phyloP scores from a whole-genome alignment of 2,329 filamentous ascomycete genomes.

The Orbilia oligospora region DNA sequence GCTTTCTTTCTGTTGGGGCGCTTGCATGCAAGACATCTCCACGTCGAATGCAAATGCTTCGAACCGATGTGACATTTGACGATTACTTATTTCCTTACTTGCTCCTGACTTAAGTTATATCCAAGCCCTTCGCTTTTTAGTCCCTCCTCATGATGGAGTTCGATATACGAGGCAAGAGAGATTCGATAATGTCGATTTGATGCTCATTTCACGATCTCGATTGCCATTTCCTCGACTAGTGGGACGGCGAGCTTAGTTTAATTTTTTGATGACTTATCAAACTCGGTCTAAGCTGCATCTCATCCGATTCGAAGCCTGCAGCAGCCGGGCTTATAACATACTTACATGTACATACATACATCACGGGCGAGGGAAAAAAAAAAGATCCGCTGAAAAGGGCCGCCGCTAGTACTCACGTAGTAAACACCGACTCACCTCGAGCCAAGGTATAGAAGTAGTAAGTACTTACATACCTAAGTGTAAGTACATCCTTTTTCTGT shows the following conservation, averaged over 20 bases:
- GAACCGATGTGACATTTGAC: slow-evolving; percentile 22
- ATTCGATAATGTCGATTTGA: slow-evolving; percentile 9
- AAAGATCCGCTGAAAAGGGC: slow-evolving; percentile 23
- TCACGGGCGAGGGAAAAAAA: background rate
- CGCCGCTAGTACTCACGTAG: background rate
- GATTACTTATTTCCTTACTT: slow-evolving; percentile 1
- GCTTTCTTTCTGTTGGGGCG: slow-evolving; percentile 2
- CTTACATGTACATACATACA: too few species aligned
- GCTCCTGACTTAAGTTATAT: background rate
- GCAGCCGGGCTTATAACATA: background rate
- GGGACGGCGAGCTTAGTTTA: slow-evolving; percentile 18
- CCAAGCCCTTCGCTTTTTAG: slow-evolving; percentile 5
- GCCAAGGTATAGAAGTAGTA: slow-evolving; percentile 1
- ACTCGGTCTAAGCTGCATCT: slow-evolving; percentile 17
- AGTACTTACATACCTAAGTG: background rate
- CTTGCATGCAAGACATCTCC: slow-evolving; percentile 28
- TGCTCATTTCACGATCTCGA: slow-evolving; percentile 36
- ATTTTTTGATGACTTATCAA: slow-evolving; percentile 60
- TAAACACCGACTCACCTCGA: slow-evolving; percentile 34
- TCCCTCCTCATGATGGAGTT: too few species aligned
- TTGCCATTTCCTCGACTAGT: background rate
- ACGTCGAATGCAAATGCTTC: slow-evolving; percentile 17
- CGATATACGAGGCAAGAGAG: background rate
- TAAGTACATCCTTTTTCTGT: too few species aligned
- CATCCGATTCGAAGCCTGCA: slow-evolving; percentile 42